Conservation (phyloP, 345 rosid genomes). For the Eucalyptus marginata region DNA sequence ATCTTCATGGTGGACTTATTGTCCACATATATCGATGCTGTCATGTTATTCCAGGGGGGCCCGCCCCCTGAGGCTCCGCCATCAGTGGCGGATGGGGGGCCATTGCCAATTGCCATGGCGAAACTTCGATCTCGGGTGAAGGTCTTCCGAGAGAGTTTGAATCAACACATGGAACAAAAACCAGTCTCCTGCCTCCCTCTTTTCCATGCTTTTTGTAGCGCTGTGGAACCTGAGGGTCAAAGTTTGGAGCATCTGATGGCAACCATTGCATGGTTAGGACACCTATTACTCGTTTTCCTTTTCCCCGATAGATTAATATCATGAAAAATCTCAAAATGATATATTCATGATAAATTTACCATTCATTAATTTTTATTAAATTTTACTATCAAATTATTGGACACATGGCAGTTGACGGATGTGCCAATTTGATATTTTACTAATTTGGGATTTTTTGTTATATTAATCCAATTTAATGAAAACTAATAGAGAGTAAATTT, state of each 20-base stretch:
- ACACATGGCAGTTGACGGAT: too few species aligned
- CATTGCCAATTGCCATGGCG: not conserved
- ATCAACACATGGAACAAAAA: not conserved
- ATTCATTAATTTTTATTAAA: too few species aligned
- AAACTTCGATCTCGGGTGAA: not conserved
- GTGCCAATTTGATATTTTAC: too few species aligned
- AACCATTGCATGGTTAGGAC: not conserved
- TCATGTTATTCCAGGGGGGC: not conserved
- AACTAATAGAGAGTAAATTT: too few species aligned
- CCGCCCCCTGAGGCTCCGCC: not conserved
- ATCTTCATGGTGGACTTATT: not conserved
- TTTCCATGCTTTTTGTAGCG: too few species aligned
- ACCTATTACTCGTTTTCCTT: not conserved
- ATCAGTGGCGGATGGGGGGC: not conserved
- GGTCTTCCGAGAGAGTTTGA: not conserved
- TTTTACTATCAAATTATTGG: too few species aligned
- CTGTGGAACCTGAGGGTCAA: not conserved
- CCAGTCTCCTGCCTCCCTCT: not conserved
- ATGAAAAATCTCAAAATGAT: too few species aligned
- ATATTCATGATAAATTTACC: too few species aligned
- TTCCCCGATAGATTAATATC: rapidly evolving
- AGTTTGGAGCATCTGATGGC: not conserved
- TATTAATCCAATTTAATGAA: too few species aligned
- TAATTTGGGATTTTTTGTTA: too few species aligned
- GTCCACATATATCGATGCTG: not conserved